Conservation (phyloP, 176 grass and related monocot genomes). For the Dactylis glomerata region DNA sequence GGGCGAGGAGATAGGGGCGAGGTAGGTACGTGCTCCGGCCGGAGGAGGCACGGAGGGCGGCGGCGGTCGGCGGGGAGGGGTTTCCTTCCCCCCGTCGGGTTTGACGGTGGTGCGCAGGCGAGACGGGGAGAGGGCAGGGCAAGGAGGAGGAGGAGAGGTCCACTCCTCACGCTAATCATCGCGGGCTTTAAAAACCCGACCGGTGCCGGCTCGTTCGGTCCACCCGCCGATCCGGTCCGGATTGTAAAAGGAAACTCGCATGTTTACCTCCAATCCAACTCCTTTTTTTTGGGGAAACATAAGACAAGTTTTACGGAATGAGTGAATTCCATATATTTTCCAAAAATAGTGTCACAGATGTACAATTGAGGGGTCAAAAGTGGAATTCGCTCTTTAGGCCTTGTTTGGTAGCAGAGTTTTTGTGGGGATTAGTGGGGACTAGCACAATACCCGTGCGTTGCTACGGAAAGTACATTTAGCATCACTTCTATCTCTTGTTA, state of each 20-base stretch:
- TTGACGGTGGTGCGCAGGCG: slow-evolving; percentile 6
- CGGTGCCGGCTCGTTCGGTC: background rate
- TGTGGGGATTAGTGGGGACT: too few species aligned
- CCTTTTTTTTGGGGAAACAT: too few species aligned
- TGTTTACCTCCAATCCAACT: background rate
- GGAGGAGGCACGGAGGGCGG: background rate
- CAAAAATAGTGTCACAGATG: too few species aligned
- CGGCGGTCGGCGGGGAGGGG: slow-evolving; percentile 6
- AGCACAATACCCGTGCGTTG: too few species aligned
- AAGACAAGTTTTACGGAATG: too few species aligned
- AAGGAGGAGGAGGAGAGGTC: background rate
- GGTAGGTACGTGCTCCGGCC: background rate
- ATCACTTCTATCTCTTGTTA: too few species aligned
- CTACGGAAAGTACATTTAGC: too few species aligned
- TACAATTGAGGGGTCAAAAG: too few species aligned
- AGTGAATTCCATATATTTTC: too few species aligned
- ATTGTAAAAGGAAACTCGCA: background rate
- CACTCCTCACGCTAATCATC: background rate
- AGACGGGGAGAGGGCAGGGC: background rate
- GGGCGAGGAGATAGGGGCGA: background rate
- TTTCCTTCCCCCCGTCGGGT: background rate
- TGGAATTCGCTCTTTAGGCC: too few species aligned
- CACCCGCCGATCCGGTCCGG: background rate
- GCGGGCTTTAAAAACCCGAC: background rate
- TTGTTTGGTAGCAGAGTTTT: too few species aligned